Percentiles rank a stretch among this genome's conserved stretches.
phyloP scores from a whole-genome alignment of 2,329 filamentous ascomycete species.

The Torrubiella hemipterigena region DNA sequence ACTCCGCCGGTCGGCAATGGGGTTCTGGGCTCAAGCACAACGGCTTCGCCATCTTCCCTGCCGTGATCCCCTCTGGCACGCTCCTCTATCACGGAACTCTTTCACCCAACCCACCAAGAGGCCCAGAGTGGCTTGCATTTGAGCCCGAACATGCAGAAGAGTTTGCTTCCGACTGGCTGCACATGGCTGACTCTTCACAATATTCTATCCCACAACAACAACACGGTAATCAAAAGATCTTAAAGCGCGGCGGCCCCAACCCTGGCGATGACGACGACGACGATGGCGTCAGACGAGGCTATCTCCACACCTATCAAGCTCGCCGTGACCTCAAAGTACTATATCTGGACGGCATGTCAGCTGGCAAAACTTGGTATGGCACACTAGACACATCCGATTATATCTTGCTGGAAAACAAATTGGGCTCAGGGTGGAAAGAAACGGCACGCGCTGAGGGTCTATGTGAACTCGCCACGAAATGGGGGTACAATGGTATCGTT shows the following conservation, averaged over 20 bases:
- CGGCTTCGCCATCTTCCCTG: constrained; percentile 61
- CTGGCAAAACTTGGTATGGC: constrained; percentile 51
- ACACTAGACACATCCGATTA: constrained; percentile 57
- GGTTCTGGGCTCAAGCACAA: constrained; percentile 64
- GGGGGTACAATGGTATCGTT: constrained; percentile 53
- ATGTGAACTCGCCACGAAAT: constrained; percentile 39
- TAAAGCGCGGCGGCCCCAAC: constrained; percentile 7
- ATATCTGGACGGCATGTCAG: constrained; percentile 60
- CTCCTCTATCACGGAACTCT: constrained; percentile 55
- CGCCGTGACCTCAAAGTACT: constrained; percentile 45
- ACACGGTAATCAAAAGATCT: constrained; percentile 2
- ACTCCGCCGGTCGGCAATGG: constrained; percentile 64
- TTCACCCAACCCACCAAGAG: constrained; percentile 30
- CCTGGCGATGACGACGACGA: constrained; percentile 1
- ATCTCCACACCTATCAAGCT: constrained; percentile 55
- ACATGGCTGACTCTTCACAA: constrained; percentile 1
- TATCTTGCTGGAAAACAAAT: constrained; percentile 35
- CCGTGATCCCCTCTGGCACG: constrained; percentile 50
- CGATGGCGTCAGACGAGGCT: constrained; percentile 30
- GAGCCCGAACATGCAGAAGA: constrained; percentile 61
- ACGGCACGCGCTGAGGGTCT: constrained; percentile 37
- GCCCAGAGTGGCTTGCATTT: constrained; percentile 62
- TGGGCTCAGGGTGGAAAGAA: constrained; percentile 26
- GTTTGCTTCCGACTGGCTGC: constrained; percentile 35
- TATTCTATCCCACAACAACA: not conserved